Percentiles rank a stretch among this genome's conserved stretches.
phyloP scores from a whole-genome alignment of 2,329 filamentous ascomycete species.

The Fusarium sp. region DNA sequence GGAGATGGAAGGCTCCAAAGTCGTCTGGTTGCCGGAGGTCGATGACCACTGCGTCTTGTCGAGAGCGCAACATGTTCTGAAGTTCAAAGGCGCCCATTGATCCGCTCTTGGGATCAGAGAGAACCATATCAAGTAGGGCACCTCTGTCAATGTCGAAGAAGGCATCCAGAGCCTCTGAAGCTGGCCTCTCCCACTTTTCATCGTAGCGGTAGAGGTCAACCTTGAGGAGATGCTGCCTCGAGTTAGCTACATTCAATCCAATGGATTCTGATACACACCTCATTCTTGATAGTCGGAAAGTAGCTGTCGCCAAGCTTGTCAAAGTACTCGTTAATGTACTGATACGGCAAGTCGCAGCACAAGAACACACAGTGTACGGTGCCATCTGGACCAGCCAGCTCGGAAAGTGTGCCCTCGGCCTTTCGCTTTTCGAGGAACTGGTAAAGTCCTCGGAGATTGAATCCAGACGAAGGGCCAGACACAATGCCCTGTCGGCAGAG shows the following conservation, averaged over 20 bases:
- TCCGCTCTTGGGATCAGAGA: slow-evolving; percentile 7
- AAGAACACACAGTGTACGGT: slow-evolving; percentile 68
- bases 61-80: slow-evolving; percentile 18
- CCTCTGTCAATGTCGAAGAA: slow-evolving; percentile 31
- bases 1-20: slow-evolving; percentile 57
- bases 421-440: slow-evolving; percentile 64
- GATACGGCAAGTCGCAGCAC: slow-evolving; percentile 73
- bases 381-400: slow-evolving; percentile 59
- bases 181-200: slow-evolving; percentile 43
- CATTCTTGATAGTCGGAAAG: slow-evolving; percentile 62
- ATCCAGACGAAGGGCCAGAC: slow-evolving; percentile 71
- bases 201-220: slow-evolving; percentile 45
- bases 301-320: slow-evolving; percentile 61
- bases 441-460: slow-evolving; percentile 65
- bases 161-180: slow-evolving; percentile 17
- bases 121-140: slow-evolving; percentile 24
- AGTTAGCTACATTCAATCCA: not conserved
- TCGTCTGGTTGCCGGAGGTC: slow-evolving; percentile 59
- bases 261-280: slow-evolving; percentile 42
- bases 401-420: slow-evolving; percentile 54
- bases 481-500: slow-evolving; percentile 69
- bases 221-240: slow-evolving; percentile 33
- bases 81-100: slow-evolving; percentile 1
- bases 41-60: slow-evolving; percentile 52
- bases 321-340: slow-evolving; percentile 72